Evolutionary conservation across 208 protist genomes (phyloP).

Genomic region (Trypanosoma boissoni): DNA sequence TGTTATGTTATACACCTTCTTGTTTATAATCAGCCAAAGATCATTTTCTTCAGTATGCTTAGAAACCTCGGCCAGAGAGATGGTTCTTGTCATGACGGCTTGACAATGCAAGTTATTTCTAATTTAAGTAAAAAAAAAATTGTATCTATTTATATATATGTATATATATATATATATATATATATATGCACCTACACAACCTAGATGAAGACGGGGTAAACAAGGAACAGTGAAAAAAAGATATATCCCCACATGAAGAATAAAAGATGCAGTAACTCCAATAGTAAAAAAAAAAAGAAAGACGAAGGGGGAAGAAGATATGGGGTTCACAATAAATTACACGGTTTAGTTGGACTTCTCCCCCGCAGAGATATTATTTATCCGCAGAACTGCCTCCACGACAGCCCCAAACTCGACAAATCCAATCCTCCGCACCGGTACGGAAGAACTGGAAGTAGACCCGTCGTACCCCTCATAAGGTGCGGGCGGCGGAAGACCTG

Average conservation of each 20-base stretch:
- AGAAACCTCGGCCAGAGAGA: conserved; percentile 53
- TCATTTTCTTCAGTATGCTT: conserved; percentile 64
- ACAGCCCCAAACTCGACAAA: conserved; percentile 71
- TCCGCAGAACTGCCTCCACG: conserved; percentile 34
- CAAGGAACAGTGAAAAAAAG: too few species aligned
- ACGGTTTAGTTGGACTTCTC: too few species aligned
- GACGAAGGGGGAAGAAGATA: too few species aligned
- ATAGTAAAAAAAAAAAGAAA: too few species aligned
- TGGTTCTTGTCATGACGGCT: conserved; percentile 14
- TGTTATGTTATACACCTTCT: conserved; percentile 86
- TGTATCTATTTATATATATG: conserved; percentile 5
- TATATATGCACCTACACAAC: too few species aligned
- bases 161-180: conserved; percentile 3
- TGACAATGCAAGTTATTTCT: too few species aligned
- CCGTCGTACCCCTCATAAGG: conserved; percentile 55
- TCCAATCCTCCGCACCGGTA: conserved; percentile 50
- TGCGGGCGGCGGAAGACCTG: conserved; percentile 56
- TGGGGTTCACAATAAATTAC: too few species aligned
- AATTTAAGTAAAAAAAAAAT: too few species aligned
- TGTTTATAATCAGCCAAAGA: conserved; percentile 83
- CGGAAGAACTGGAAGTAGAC: background rate
- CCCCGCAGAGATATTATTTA: conserved; percentile 1
- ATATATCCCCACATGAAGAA: too few species aligned
- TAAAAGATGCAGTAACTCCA: too few species aligned
- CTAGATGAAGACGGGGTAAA: too few species aligned